Conservation (phyloP, 1,284 basidiomycete genomes). For the Erythrobasidium hasegawianum region DNA sequence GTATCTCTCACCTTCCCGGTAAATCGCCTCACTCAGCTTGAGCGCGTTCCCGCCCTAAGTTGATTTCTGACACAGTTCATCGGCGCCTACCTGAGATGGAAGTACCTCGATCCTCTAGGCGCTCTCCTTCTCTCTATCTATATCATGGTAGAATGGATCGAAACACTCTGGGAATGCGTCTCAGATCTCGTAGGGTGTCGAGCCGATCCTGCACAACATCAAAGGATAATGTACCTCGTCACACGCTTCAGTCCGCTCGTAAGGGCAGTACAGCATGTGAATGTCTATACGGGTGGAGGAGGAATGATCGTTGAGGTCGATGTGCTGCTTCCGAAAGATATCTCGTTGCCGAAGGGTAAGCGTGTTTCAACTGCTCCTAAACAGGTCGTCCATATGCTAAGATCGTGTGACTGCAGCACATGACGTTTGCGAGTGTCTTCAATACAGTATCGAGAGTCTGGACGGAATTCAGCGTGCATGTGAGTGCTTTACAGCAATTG, state of each 20-base stretch:
- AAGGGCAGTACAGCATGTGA: conserved; percentile 43
- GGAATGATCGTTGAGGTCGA: conserved; percentile 51
- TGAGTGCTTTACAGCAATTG: too few species aligned
- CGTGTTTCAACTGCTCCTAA: too few species aligned
- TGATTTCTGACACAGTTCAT: conserved; percentile 45
- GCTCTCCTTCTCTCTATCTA: conserved; percentile 53
- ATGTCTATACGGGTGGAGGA: conserved; percentile 45
- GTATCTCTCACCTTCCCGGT: conserved; percentile 57
- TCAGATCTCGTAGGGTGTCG: conserved; percentile 48
- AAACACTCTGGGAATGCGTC: conserved; percentile 53
- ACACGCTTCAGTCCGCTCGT: conserved; percentile 49
- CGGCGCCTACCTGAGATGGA: conserved; percentile 47
- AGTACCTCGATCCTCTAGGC: conserved; percentile 53
- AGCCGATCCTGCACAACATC: conserved; percentile 44
- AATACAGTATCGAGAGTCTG: conserved; percentile 47
- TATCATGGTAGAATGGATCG: conserved; percentile 52
- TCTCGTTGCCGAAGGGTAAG: conserved; percentile 48
- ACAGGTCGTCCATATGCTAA: too few species aligned
- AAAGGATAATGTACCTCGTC: conserved; percentile 54
- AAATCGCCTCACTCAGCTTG: conserved; percentile 41
- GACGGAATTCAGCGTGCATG: conserved; percentile 40
- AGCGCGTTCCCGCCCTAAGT: too few species aligned
- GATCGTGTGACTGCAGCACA: conserved; percentile 35
- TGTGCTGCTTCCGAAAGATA: conserved; percentile 52
- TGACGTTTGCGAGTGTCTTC: conserved; percentile 45